Conservation (phyloP, 2,329 filamentous ascomycete genomes). For the Aaosphaeria arxii region DNA sequence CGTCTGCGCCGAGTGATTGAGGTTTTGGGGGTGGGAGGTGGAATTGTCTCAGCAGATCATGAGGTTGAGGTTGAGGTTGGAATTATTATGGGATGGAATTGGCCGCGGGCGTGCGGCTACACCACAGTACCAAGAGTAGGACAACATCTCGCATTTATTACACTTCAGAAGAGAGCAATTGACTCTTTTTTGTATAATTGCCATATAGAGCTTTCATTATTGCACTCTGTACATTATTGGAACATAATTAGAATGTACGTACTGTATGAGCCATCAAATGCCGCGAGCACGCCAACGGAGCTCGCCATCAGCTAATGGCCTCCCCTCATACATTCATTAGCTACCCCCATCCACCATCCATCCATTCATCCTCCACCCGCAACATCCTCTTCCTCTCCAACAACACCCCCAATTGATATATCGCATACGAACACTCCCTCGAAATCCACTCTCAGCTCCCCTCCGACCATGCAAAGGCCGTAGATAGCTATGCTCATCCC, state of each 20-base stretch:
- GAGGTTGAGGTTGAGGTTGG: neutral
- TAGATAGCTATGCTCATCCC: conserved; percentile 30
- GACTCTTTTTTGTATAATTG: no score
- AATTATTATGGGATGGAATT: neutral
- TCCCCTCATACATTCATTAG: no score
- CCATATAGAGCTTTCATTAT: no score
- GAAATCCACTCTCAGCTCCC: neutral
- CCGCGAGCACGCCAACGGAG: no score
- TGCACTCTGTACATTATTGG: no score
- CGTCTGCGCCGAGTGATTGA: conserved; percentile 2
- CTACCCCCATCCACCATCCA: neutral
- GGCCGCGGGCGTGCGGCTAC: neutral
- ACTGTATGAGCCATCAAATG: no score
- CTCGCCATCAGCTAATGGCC: no score
- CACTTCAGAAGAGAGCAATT: no score
- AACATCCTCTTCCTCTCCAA: neutral
- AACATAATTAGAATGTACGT: no score
- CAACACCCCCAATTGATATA: no score
- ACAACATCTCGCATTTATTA: neutral
- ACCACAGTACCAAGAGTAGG: neutral
- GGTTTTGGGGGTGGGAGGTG: conserved; percentile 26
- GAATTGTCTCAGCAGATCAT: neutral
- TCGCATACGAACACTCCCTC: neutral
- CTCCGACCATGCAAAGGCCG: neutral
- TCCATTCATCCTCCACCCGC: neutral